A percentile compares a stretch with the other conserved stretches of the same genome.
Conservation (phyloP, 1,284 basidiomycete genomes). For the Neolentinus lepideus region DNA sequence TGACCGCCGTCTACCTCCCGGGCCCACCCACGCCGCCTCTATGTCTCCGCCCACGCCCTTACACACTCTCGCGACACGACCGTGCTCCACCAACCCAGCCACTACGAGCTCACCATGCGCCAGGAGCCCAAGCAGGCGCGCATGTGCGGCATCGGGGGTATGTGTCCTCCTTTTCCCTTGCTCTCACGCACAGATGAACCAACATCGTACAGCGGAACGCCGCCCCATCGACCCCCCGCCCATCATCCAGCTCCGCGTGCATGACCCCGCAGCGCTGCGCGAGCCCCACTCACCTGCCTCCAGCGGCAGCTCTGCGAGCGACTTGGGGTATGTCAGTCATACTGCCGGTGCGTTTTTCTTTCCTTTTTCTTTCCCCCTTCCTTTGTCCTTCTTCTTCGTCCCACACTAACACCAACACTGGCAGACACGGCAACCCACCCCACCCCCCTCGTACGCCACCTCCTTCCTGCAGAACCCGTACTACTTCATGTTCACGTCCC, state of each 20-base stretch:
- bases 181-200: neutral
- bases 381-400: neutral
- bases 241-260: conserved; percentile 89
- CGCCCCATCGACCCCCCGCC: conserved; percentile 95
- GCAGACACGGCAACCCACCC: neutral
- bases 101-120: conserved; percentile 77
- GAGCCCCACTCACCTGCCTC: conserved; percentile 8
- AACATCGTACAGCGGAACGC: conserved; percentile 62
- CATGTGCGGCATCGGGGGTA: conserved; percentile 90
- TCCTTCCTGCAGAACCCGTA: conserved; percentile 81
- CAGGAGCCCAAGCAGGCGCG: conserved; percentile 89
- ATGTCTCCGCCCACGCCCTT: too few relatives aligned
- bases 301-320: neutral
- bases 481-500: conserved; percentile 90
- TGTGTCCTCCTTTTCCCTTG: conserved; percentile 30
- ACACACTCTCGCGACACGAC: neutral
- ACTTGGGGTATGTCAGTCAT: neutral
- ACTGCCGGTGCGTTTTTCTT: neutral
- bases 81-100: conserved; percentile 32
- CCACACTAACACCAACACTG: neutral
- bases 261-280: conserved; percentile 50
- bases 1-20: too few relatives aligned
- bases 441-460: neutral
- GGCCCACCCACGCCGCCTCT: too few relatives aligned
- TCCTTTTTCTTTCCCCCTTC: neutral